Evolutionary conservation across 106 monocot genomes (phyloP), one percentile per base, ranked within the genome.

Genomic region (Dendrobium chrysotoxum): DNA sequence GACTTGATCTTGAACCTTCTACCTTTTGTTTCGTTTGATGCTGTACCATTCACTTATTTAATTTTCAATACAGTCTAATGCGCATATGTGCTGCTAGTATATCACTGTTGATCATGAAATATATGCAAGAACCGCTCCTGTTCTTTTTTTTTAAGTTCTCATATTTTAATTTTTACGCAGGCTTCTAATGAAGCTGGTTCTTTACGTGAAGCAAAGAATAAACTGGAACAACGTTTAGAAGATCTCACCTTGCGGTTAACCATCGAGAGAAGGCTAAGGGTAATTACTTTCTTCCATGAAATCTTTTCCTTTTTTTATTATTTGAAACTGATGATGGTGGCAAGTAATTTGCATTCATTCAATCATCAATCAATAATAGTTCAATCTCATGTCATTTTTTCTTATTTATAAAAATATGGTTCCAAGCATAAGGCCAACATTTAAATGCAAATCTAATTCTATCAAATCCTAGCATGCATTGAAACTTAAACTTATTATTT

Each of bases 181-280:
- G 91, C 86, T 79, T 92, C 94, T 83, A 92, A 88, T 88, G 94
- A 94, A 85, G 83, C 94, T 82, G 97, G 97, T 77, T 92, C 94
- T 35, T 80, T 97, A 53, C 97, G 92, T 45, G 94, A 86, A 70
- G 94, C 92, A 67, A 97, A 94, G 84, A 94, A 85, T 79, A 92
- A 91, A 83, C 88, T 97, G 82, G 97, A 97, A 79, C 92, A 88
- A 61, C 86, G 78, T 72, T 78, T 97, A 79, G 94, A 94, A 80
- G 94, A 97, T 76, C 86, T 89, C 79, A 67, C 88, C 70, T 90
- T 83, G 89, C 86, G 90, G 67, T 65, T 92, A 26, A 81, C 85
- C 47, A 58, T 97, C 12, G 97, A 97, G 82, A 97, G 87, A 80
- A 83, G 88, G 46, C 75, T 91, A 61, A 82, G 97, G 82, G 97